Evolutionary conservation across 768 basidiomycete genomes (phyloP).

Genomic region (Tricholoma terreum): DNA sequence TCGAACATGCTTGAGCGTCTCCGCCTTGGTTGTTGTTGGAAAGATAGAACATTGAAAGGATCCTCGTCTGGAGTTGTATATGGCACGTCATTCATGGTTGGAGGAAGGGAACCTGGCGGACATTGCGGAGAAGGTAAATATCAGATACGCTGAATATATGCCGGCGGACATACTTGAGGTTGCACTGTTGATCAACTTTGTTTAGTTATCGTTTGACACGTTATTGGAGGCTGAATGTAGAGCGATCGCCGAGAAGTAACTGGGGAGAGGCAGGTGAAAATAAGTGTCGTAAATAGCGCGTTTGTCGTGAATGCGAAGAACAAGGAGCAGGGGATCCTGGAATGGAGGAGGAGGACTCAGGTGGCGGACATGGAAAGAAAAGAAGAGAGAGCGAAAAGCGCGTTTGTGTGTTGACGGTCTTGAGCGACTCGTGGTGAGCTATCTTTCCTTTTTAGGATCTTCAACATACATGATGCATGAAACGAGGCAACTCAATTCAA

Average conservation of each 20-base stretch:
- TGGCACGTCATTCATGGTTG: constrained; percentile 36
- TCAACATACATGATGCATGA: constrained; percentile 23
- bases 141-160: constrained; percentile 1
- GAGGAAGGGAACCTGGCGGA: background rate
- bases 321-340: constrained; percentile 4
- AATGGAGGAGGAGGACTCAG: constrained; percentile 12
- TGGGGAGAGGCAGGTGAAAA: constrained; percentile 4
- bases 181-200: background rate
- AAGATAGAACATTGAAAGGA: constrained; percentile 42
- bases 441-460: constrained; percentile 28
- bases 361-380: constrained; percentile 14
- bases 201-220: background rate
- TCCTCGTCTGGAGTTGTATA: constrained; percentile 53
- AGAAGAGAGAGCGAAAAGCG: constrained; percentile 18
- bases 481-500: constrained; percentile 30
- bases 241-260: background rate
- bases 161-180: constrained; percentile 1
- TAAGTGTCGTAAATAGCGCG: constrained; percentile 5
- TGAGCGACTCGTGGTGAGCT: constrained; percentile 19
- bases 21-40: constrained; percentile 32
- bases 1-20: constrained; percentile 50
- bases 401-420: constrained; percentile 26
- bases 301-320: constrained; percentile 5
- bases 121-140: background rate
- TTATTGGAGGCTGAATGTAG: background rate